Base-by-base conservation (phyloP, 805 yeast genomes). In the Ogataea paraovalis region DNA sequence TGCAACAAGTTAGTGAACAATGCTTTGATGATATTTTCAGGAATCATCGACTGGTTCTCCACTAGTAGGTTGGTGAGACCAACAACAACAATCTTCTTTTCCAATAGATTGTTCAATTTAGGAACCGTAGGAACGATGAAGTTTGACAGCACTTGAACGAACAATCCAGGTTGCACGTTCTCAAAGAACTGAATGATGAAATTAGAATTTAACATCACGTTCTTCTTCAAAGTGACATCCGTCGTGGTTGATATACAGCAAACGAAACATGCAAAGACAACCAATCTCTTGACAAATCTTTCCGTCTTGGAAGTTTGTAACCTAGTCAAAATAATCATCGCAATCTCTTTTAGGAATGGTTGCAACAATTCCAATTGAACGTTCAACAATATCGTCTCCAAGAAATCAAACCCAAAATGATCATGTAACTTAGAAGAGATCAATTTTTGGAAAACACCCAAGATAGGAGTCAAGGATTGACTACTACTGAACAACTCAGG, bases 361-460 rank as follows among this genome's bases (percentile, higher is more conserved):
- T 75, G 65, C 42, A 91, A 64, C 3, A 64, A 53, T 0, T 60
- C 62, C 39, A 80, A 56, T 5, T 87, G 82, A 40, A 89, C 68
- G 49, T 74, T 67, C 39, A 79, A 59, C 39, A 92, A 65, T 42
- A 94, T 82, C 2, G 76, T 70, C 61, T 87, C 91, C 40, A 94
- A 68, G 39, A 94, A 70, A 47, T 94, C 98, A 65, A 94, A 85
- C 2, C 97, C 98, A 58, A 80, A 76, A 34, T 69, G 68, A 58
- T 94, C 98, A 58, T 89, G 85, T 14, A 81, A 76, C 55, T 85
- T 86, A 0, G 97, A 88, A 1, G 97, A 82, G 44, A 94, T 80
- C 54, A 94, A 72, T 64, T 91, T 89, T 69, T 95, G 99, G 73
- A 88, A 95, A n/a, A 94, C 96, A 36, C 99, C 99, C 37, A 94